A percentile compares a stretch with the other conserved stretches of the same genome.
These are phyloP conservation scores for Rhizopogon vesiculosus DNA, from an alignment of 768 basidiomycete genomes.

Conservation along the genomic window DNA sequence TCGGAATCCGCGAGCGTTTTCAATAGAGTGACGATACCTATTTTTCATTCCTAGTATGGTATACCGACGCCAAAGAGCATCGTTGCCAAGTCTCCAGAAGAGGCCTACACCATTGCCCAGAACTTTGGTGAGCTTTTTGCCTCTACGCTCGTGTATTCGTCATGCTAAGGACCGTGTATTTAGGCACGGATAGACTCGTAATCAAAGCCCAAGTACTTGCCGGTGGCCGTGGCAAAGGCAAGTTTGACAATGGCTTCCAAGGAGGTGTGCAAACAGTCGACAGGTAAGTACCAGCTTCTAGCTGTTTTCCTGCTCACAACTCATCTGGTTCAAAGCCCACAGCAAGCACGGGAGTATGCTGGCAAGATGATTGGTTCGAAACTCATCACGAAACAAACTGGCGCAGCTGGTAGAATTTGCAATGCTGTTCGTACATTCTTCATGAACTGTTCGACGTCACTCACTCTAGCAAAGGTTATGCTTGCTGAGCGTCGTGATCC, in stretches of 20 bases:
- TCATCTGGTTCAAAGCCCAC: slow-evolving; percentile 48
- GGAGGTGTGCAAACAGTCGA: slow-evolving; percentile 96
- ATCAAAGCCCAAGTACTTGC: slow-evolving; percentile 99
- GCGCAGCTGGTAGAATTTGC: slow-evolving; percentile 86
- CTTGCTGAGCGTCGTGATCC: slow-evolving; percentile 92
- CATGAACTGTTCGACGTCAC: background rate
- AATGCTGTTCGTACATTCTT: slow-evolving; percentile 67
- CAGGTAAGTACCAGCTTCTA: slow-evolving; percentile 45
- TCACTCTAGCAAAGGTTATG: slow-evolving; percentile 72
- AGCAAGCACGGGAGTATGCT: slow-evolving; percentile 85
- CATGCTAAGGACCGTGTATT: slow-evolving; percentile 1
- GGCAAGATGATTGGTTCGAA: slow-evolving; percentile 91
- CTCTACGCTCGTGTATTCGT: background rate
- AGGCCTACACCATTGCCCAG: slow-evolving; percentile 86
- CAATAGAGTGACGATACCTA: background rate
- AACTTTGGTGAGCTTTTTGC: slow-evolving; percentile 61
- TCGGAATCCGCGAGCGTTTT: background rate
- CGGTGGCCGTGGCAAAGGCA: slow-evolving; percentile 97
- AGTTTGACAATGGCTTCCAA: slow-evolving; percentile 92
- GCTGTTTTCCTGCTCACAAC: slow-evolving; percentile 1
- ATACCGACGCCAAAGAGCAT: slow-evolving; percentile 92
- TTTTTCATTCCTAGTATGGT: slow-evolving; percentile 61
- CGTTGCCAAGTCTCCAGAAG: slow-evolving; percentile 81
- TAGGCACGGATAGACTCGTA: slow-evolving; percentile 77
- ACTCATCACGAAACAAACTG: slow-evolving; percentile 98